Conservation (phyloP, 805 yeast species). For the Peterozyma toletana region DNA sequence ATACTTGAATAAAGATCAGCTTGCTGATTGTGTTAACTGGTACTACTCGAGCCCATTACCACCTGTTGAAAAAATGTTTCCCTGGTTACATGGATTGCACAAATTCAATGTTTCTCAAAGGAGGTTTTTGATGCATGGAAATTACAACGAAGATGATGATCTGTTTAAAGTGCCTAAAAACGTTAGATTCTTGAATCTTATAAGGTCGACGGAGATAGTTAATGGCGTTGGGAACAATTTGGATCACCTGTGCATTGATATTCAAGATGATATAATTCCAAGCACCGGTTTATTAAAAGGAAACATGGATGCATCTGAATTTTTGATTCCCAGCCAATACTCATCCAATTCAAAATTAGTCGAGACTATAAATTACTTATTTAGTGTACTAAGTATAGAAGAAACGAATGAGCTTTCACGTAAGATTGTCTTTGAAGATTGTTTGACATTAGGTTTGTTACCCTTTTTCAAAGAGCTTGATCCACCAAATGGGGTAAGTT, state of each 20-base stretch:
- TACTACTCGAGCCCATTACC: constrained; percentile 35
- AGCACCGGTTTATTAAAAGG: constrained; percentile 45
- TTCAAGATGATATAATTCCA: constrained; percentile 20
- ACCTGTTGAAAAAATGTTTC: constrained; percentile 63
- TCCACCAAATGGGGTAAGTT: constrained; percentile 65
- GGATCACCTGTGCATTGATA: constrained; percentile 16
- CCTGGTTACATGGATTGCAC: constrained; percentile 85
- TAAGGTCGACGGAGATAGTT: constrained; percentile 2
- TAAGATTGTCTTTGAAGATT: constrained; percentile 32
- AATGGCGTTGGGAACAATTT: constrained; percentile 2
- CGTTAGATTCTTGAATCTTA: constrained; percentile 6
- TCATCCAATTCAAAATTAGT: constrained; percentile 17
- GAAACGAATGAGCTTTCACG: constrained; percentile 2
- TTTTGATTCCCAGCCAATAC: constrained; percentile 37
- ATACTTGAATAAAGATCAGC: neutral
- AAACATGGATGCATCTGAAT: constrained; percentile 44
- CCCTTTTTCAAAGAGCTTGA: constrained; percentile 56
- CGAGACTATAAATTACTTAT: constrained; percentile 20
- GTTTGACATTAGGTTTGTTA: constrained; percentile 30
- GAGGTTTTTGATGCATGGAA: constrained; percentile 24
- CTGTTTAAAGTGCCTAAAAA: constrained; percentile 12
- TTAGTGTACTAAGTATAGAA: constrained; percentile 9
- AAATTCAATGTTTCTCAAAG: constrained; percentile 47
- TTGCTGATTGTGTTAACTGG: constrained; percentile 3
- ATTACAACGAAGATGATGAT: constrained; percentile 1